Base-by-base conservation (phyloP, 176 grass and related monocot species). In the Aechmea fasciata region DNA sequence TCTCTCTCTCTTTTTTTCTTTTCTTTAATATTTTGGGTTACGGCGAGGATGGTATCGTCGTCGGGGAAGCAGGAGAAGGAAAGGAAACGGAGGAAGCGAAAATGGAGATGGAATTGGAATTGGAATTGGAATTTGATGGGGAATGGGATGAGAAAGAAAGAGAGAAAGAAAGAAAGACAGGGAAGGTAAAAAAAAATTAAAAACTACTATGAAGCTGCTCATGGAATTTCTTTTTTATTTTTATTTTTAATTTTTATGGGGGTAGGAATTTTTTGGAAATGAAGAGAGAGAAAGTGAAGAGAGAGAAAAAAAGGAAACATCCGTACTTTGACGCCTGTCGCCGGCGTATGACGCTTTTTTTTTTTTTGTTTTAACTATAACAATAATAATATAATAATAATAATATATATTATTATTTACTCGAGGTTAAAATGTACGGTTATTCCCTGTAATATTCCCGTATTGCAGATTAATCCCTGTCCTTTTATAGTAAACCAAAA, bases 321-420 rank as follows among this genome's bases (percentile, higher is more conserved):
- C 87, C 91, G 91, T 96, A 96, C 87, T 63, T 83, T 83, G 87
- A 90, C 84, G 84, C 59, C 70, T 87, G 91, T 85, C 79, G 73
- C 75, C 79, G 91, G 78, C 81, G 91, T 83, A 87, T 74, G 82
- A 17, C 70, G 68, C 80, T 80, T 72, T 41, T 41, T 33, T 57
- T n/a, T n/a, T 23, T 23, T 23, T 23, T 23, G 85, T 78, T 75
- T 22, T 83, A 85, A 74, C 49, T 77, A 76, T 67, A 66, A 67
- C n/a, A n/a, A n/a, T n/a, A n/a, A n/a, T n/a, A n/a, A n/a, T n/a
- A n/a, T n/a, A n/a, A n/a, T n/a, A n/a, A n/a, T 63, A 52, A 67
- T 69, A 13, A 64, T 81, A 2, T 55, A n/a, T 52, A 49, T 26
- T 75, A 10, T 11, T 48, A 13, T 67, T 48, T 41, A 14, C 3